A percentile compares a stretch with the other conserved stretches of the same genome.
Evolutionary conservation across 148 eudicot genomes (phyloP).

Genomic region (Silene latifolia): DNA sequence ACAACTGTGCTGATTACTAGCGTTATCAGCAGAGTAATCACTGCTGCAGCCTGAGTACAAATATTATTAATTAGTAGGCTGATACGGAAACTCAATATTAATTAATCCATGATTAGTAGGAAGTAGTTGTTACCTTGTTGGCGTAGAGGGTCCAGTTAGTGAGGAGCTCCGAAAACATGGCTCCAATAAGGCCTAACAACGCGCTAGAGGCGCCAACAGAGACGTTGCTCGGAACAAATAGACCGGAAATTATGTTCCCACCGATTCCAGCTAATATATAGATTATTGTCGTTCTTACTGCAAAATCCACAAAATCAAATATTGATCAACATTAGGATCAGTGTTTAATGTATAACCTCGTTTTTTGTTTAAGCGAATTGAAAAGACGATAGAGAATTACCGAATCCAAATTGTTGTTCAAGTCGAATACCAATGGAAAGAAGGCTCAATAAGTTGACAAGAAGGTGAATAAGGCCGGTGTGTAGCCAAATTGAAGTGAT

Average conservation of each 20-base stretch:
- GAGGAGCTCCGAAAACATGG: conserved; percentile 73
- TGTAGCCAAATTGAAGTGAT: conserved; percentile 63
- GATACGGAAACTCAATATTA: too few relatives aligned
- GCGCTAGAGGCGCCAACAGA: conserved; percentile 86
- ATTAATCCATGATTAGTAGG: too few relatives aligned
- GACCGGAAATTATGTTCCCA: conserved; percentile 52
- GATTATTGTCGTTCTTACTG: conserved; percentile 62
- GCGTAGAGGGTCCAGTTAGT: conserved; percentile 74
- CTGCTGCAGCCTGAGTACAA: conserved; percentile 45
- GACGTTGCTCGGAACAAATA: conserved; percentile 41
- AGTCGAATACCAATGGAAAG: conserved; percentile 58
- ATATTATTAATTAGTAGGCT: neutral
- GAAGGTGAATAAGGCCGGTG: conserved; percentile 57
- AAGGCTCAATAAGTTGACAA: conserved; percentile 53
- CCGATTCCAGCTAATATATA: conserved; percentile 73
- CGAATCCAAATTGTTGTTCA: conserved; percentile 64
- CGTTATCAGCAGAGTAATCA: conserved; percentile 39
- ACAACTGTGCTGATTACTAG: conserved; percentile 48
- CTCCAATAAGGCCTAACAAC: conserved; percentile 75
- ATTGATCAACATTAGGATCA: too few relatives aligned
- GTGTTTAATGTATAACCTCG: too few relatives aligned
- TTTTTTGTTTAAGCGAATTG: neutral
- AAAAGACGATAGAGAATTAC: conserved; percentile 23
- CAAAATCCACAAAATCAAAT: neutral
- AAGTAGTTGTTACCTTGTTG: conserved; percentile 42